These are phyloP conservation scores for Trypanosoma mega DNA, from an alignment of 208 protist genomes.

Conservation along the genomic window DNA sequence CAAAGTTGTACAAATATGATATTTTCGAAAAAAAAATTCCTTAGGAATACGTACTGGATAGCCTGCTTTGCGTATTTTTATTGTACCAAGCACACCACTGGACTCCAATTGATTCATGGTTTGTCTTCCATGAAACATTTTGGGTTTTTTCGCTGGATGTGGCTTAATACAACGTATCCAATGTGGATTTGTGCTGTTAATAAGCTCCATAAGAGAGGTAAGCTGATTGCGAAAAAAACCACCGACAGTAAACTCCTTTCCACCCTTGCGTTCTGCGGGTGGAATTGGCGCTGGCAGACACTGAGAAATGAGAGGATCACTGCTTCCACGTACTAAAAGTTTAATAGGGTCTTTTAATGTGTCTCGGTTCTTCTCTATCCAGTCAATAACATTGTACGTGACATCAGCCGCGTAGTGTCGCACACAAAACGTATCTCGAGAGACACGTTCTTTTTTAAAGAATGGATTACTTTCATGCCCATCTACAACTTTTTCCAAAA, in stretches of 20 bases:
- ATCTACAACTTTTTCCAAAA: slow-evolving; percentile 31
- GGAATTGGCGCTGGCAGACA: slow-evolving; percentile 31
- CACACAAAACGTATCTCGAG: slow-evolving; percentile 30
- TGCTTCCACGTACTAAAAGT: slow-evolving; percentile 16
- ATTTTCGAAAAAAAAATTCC: slow-evolving; percentile 27
- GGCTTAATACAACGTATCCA: slow-evolving; percentile 56
- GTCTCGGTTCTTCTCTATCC: slow-evolving; percentile 47
- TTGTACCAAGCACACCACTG: slow-evolving; percentile 42
- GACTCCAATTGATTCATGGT: slow-evolving; percentile 43
- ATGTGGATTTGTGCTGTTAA: slow-evolving; percentile 42
- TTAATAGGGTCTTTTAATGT: slow-evolving; percentile 42
- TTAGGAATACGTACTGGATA: slow-evolving; percentile 36
- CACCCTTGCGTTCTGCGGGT: slow-evolving; percentile 7
- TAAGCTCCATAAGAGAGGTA: slow-evolving; percentile 29
- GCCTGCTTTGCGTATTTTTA: slow-evolving; percentile 43
- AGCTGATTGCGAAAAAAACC: slow-evolving; percentile 39
- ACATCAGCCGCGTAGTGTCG: slow-evolving; percentile 56
- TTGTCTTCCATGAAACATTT: slow-evolving; percentile 27
- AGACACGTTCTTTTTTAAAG: slow-evolving; percentile 25
- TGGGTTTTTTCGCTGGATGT: slow-evolving; percentile 37
- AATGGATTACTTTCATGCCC: slow-evolving; percentile 25
- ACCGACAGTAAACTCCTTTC: slow-evolving; percentile 24
- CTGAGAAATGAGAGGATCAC: slow-evolving; percentile 15
- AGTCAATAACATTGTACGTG: slow-evolving; percentile 33
- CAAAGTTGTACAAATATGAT: slow-evolving; percentile 26